Evolutionary conservation across 768 basidiomycete species (phyloP), one percentile per base, ranked within the genome.

Genomic region (Pleurotus tuber-regium): DNA sequence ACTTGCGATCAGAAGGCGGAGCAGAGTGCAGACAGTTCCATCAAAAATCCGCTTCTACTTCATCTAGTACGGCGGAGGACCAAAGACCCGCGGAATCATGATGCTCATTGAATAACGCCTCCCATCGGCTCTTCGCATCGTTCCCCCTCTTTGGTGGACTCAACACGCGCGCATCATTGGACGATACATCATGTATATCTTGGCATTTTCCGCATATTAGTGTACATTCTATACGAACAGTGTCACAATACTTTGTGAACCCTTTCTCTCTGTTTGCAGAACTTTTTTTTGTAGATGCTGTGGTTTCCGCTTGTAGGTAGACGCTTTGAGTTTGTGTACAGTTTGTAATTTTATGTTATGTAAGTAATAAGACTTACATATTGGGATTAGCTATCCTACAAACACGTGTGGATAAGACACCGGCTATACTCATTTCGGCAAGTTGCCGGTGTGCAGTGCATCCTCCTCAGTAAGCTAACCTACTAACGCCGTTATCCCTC

Each of bases 1-100:
- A 91, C 70, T 71, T 92, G 57, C 86, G 89, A 61, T 92, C 89
- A 47, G 89, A 92, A 67, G 87, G 87, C 57, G 89, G 87, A 57
- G 84, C 86, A 53, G 87, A 90, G 29, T 92, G 89, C 66, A 76
- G 86, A 57, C 67, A 60, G 59, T 63, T 50, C 62, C 63, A 55
- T 59, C 57, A 66, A 49, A 61, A 54, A 50, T 18, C 18, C 21
- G 46, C 46, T 21, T 31, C 46, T 11, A 12, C 29, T 12, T 16
- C 46, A 16, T 48, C 46, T 8, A 42, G 16, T 19, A 10, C 16
- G 19, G 30, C 31, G n/a, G 46, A 31, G 29, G 46, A 48, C 24
- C 43, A 44, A 28, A 24, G 25, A 19, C 29, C 46, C 29, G 46
- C 46, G 31, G 46, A 48, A 6, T 48, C 31, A 35, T 48, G 28